phyloP scores from a whole-genome alignment of 1,284 basidiomycete species.

The Trichosporon ovoides region DNA sequence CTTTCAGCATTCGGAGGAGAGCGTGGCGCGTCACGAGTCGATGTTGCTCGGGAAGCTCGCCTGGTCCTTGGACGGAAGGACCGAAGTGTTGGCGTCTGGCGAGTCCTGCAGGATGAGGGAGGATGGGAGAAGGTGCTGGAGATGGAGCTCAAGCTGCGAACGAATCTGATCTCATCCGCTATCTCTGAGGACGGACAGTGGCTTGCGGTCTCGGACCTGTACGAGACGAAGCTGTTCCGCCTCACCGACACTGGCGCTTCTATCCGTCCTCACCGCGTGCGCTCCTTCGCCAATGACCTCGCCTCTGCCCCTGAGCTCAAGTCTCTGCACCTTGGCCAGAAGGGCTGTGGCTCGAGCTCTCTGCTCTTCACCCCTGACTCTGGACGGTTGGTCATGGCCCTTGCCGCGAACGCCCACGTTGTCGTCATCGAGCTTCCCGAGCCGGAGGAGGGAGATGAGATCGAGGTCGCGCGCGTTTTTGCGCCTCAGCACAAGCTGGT shows the following conservation, averaged over 20 bases:
- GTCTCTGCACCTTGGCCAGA: constrained; percentile 37
- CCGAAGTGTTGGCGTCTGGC: constrained; percentile 73
- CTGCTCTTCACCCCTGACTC: constrained; percentile 84
- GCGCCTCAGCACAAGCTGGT: constrained; percentile 18
- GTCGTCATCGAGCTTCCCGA: constrained; percentile 66
- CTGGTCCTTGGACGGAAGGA: constrained; percentile 71
- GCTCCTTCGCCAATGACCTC: constrained; percentile 40
- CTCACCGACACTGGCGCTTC: constrained; percentile 51
- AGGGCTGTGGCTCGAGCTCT: constrained; percentile 62
- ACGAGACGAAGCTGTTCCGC: constrained; percentile 85
- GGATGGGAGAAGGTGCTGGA: constrained; percentile 84
- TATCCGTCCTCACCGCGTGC: constrained; percentile 62
- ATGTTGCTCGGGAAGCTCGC: constrained; percentile 60
- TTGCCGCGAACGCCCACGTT: constrained; percentile 61
- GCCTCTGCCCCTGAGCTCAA: constrained; percentile 40
- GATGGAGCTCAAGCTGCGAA: constrained; percentile 71
- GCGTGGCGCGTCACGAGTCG: constrained; percentile 26
- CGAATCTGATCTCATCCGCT: constrained; percentile 70
- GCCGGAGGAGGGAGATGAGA: neutral
- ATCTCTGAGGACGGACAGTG: constrained; percentile 81
- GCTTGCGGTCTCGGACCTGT: constrained; percentile 82
- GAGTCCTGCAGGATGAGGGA: constrained; percentile 48
- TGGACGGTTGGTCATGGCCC: constrained; percentile 69
- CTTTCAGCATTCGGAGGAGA: constrained; percentile 36
- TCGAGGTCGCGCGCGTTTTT: constrained; percentile 17